Evolutionary conservation across 2,329 filamentous ascomycete genomes (phyloP), one percentile per base, ranked within the genome.

Genomic region (Aspergillus cejpii): DNA sequence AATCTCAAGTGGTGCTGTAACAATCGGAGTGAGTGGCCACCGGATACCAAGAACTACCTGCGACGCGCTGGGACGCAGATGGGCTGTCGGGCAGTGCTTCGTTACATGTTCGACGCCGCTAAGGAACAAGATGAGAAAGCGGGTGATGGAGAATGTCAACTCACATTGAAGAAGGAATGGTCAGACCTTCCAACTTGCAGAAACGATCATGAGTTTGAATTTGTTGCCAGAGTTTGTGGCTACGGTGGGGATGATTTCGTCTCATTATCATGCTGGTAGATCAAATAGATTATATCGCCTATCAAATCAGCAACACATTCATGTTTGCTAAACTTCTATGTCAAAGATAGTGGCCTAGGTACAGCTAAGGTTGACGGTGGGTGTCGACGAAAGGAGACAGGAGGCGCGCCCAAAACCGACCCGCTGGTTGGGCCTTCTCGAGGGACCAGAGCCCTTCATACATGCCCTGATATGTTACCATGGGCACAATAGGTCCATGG

Each of bases 181-280:
- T 47, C 52, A 19, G 41, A 36, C 14, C 39, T 65, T 37, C 55
- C 58, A 29, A 48, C 50, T 39, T 68, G 64, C 51, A 57, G 64
- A 45, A 67, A 68, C 45, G 63, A 67, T 46, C 50, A 58, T 48
- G 64, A 68, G 48, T 67, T 64, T 55, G 58, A 55, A 20, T 61
- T 62, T 45, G 59, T 62, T 39, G 59, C 57, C 41, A 45, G 53
- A 38, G 48, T 47, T 28, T 65, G 59, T 46, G 60, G 55, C 36
- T 54, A 51, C 36, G 37, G 29, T 26, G 21, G 15, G 15, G 44
- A 47, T 47, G 31, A 47, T 41, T 21, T 42, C 8, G 39, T 41
- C 29, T 46, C 37, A 29, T 41, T 46, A 29, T 20, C 21, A 39
- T 41, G 21, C 2, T 29, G 26, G 33, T 43, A 47, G 44, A 47